Evolutionary conservation across 148 eudicot genomes (phyloP).

Genomic region (Selenicereus undatus): DNA sequence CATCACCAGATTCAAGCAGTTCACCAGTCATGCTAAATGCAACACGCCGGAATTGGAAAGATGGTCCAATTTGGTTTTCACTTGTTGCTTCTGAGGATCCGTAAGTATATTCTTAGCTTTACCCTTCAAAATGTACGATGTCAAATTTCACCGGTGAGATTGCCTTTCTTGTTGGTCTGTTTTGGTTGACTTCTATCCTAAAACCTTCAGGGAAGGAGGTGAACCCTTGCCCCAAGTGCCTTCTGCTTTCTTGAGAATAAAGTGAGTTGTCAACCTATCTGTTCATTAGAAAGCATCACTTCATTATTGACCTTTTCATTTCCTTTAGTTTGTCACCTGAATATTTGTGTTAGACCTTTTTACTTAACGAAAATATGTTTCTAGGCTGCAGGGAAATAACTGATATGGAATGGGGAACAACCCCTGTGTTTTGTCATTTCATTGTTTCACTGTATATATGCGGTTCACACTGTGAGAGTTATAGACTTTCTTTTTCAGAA

Average conservation of each 20-base stretch:
- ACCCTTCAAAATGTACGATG: neutral
- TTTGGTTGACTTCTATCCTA: slow-evolving; percentile 7
- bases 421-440: neutral
- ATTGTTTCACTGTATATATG: neutral
- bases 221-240: slow-evolving; percentile 69
- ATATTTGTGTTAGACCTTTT: neutral
- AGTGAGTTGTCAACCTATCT: slow-evolving; percentile 44
- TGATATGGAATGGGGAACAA: neutral
- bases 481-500: neutral
- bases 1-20: slow-evolving; percentile 32
- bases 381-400: neutral
- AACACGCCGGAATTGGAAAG: slow-evolving; percentile 36
- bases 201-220: slow-evolving; percentile 58
- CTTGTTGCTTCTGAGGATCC: slow-evolving; percentile 62
- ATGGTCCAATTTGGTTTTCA: slow-evolving; percentile 82
- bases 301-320: neutral
- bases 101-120: slow-evolving; percentile 41
- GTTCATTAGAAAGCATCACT: neutral
- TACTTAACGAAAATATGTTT: neutral
- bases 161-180: neutral
- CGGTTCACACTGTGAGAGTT: neutral
- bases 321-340: neutral
- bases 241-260: slow-evolving; percentile 70
- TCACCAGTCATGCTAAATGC: slow-evolving; percentile 41
- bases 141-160: neutral